Evolutionary conservation across 1,284 basidiomycete species (phyloP).

Genomic region (Cryptococcus sp.): DNA sequence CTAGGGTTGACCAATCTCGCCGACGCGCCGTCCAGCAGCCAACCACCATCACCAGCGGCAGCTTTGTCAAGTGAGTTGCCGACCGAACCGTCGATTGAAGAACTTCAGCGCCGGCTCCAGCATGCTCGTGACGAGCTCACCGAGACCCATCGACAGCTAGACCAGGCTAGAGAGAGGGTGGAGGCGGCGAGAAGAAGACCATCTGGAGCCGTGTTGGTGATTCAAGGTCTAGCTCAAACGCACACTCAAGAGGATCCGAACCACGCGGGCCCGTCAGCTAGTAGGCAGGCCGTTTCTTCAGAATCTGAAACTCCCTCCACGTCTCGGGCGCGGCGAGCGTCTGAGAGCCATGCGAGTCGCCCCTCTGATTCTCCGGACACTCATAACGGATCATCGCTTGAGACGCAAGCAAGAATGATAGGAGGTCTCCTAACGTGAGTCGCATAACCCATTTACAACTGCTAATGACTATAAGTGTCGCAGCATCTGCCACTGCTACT

Average conservation of each 20-base stretch:
- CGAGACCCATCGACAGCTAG: conserved; percentile 10
- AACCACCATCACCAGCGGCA: conserved; percentile 2
- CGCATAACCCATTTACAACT: background rate
- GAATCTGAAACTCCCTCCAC: background rate
- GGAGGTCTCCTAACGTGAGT: conserved; percentile 50
- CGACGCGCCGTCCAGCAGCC: conserved; percentile 1
- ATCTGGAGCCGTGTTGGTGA: conserved; percentile 48
- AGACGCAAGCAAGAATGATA: conserved; percentile 42
- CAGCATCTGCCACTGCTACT: conserved; percentile 48
- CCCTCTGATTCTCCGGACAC: background rate
- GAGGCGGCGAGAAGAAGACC: conserved; percentile 23
- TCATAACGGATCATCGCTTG: conserved; percentile 27
- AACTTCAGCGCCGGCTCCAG: conserved; percentile 5
- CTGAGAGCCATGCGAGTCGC: conserved; percentile 8
- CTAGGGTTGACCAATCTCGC: conserved; percentile 15
- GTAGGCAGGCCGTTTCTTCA: background rate
- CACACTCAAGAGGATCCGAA: conserved; percentile 18
- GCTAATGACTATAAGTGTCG: conserved; percentile 32
- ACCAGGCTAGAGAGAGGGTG: conserved; percentile 2
- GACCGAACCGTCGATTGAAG: background rate
- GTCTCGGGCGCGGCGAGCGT: conserved; percentile 11
- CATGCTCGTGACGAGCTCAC: conserved; percentile 17
- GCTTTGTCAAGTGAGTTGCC: background rate
- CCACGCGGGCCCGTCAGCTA: conserved; percentile 1
- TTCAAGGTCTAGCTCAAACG: conserved; percentile 52